Conservation (phyloP, 495 filamentous ascomycete genomes). For the Evansstolkia leycettana region DNA sequence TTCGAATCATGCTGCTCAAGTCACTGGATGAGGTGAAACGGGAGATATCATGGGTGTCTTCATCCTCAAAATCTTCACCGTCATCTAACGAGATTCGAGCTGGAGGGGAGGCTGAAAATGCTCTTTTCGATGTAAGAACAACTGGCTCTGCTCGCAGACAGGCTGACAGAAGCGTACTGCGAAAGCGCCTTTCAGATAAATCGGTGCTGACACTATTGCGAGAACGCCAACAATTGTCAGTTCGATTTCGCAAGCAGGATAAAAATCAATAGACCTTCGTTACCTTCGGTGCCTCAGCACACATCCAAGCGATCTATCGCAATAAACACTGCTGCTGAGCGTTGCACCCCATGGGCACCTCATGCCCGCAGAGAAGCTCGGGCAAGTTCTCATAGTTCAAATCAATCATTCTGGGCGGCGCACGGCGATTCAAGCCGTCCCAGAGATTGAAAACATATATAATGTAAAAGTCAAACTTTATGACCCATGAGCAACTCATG, state of each 20-base stretch:
- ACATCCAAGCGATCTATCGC: neutral
- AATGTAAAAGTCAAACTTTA: too few species aligned
- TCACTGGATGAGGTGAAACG: neutral
- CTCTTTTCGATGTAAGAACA: neutral
- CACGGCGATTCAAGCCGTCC: too few species aligned
- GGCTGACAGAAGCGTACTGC: too few species aligned
- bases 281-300: too few species aligned
- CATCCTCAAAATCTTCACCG: neutral
- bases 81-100: neutral
- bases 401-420: constrained; percentile 7
- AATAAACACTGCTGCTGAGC: neutral
- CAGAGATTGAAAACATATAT: too few species aligned
- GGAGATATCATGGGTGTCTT: neutral
- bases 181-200: too few species aligned
- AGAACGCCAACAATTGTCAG: too few species aligned
- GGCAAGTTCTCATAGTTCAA: constrained; percentile 13
- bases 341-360: constrained; percentile 6
- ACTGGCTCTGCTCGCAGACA: neutral
- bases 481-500: too few species aligned
- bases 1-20: neutral
- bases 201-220: too few species aligned
- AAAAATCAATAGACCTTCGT: too few species aligned
- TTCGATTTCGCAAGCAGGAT: too few species aligned
- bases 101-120: neutral
- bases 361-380: constrained; percentile 11